These are phyloP conservation scores for Madurella mycetomatis DNA, from an alignment of 2,329 filamentous ascomycete genomes.

Conservation along the genomic window DNA sequence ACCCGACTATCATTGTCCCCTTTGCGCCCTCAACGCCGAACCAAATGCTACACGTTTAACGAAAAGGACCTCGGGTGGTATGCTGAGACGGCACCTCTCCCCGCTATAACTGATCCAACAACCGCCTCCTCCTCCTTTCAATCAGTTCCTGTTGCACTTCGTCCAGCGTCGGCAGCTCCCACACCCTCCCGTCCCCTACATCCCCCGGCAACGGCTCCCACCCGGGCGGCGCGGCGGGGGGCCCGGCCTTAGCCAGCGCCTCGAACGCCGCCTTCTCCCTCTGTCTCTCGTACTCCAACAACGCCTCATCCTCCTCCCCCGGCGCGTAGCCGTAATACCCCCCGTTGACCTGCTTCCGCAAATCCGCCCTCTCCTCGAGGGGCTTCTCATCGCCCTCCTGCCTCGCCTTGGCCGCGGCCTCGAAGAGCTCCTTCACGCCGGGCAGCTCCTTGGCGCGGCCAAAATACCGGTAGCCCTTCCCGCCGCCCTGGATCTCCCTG, in stretches of 20 bases:
- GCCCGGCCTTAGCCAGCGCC: conserved; percentile 53
- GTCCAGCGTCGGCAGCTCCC: conserved; percentile 79
- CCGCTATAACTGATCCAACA: conserved; percentile 71
- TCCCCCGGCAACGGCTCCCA: conserved; percentile 90
- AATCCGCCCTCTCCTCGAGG: conserved; percentile 62
- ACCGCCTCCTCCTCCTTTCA: conserved; percentile 73
- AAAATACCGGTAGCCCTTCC: conserved; percentile 92
- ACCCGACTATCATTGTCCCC: background rate
- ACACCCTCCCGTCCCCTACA: conserved; percentile 72
- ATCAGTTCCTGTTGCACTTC: conserved; percentile 94
- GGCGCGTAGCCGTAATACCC: conserved; percentile 94
- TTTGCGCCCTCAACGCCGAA: conserved; percentile 18
- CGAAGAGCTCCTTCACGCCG: conserved; percentile 94
- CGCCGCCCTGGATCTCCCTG: conserved; percentile 66
- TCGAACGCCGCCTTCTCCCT: conserved; percentile 81
- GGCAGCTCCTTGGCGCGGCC: conserved; percentile 84
- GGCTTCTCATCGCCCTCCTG: conserved; percentile 56
- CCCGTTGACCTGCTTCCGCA: conserved; percentile 78
- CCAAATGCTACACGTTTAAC: conserved; percentile 16
- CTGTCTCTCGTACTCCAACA: conserved; percentile 74
- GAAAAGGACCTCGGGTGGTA: background rate
- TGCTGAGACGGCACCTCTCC: no score
- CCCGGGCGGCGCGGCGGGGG: conserved; percentile 50
- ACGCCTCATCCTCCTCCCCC: conserved; percentile 79
- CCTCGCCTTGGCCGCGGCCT: conserved; percentile 65